phyloP scores from a whole-genome alignment of 2,329 filamentous ascomycete genomes.

The Colletotrichum lini region DNA sequence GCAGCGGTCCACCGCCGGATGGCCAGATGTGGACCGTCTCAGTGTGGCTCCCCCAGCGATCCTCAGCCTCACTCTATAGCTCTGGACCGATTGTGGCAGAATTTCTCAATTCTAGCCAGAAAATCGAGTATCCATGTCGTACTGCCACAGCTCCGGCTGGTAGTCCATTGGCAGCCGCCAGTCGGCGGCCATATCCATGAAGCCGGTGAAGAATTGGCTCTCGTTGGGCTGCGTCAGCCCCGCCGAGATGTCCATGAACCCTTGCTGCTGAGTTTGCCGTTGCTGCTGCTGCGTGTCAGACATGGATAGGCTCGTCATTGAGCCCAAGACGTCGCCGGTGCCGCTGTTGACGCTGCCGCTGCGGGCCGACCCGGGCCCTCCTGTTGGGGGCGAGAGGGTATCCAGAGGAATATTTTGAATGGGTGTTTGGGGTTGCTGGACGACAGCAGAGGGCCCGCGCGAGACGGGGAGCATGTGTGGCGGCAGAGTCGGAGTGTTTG shows the following conservation, averaged over 20 bases:
- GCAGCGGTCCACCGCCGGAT: neutral
- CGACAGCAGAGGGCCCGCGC: neutral
- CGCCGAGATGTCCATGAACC: conserved; percentile 4
- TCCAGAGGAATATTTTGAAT: neutral
- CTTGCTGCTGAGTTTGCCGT: neutral
- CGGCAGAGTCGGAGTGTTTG: conserved; percentile 34
- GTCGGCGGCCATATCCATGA: conserved; percentile 31
- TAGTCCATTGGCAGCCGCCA: conserved; percentile 39
- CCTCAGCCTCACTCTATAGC: conserved; percentile 10
- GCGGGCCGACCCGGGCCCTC: neutral
- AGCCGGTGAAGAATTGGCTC: conserved; percentile 13
- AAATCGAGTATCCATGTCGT: conserved; percentile 19
- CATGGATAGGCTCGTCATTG: conserved; percentile 36
- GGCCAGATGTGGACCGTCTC: neutral
- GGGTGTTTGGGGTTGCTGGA: neutral
- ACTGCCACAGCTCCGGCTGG: conserved; percentile 37
- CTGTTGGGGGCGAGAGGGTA: conserved; percentile 7
- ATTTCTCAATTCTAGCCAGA: conserved; percentile 14
- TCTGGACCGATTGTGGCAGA: neutral
- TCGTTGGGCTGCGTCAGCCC: conserved; percentile 3
- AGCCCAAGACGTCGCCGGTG: conserved; percentile 8
- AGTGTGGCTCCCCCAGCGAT: neutral
- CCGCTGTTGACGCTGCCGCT: conserved; percentile 20
- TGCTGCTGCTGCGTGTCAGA: conserved; percentile 25
- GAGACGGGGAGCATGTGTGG: conserved; percentile 34